Evolutionary conservation across 2,329 filamentous ascomycete species (phyloP).

Genomic region (Mycosphaerella sp.): DNA sequence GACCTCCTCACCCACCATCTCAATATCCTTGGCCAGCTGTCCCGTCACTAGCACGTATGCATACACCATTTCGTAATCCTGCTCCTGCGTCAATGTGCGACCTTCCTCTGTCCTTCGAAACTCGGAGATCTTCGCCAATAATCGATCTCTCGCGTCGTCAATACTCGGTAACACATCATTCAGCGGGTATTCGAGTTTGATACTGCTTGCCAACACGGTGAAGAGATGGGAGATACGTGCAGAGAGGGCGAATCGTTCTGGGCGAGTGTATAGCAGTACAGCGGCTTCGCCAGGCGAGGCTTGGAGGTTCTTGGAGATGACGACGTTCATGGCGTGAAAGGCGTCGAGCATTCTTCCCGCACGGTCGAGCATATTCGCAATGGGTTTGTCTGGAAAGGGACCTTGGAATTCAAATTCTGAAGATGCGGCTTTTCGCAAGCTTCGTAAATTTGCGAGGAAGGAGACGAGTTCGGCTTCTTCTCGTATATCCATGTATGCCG

Average conservation of each 20-base stretch:
- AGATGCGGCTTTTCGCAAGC: conserved; percentile 64
- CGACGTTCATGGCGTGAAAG: conserved; percentile 93
- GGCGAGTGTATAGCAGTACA: conserved; percentile 69
- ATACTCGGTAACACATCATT: conserved; percentile 84
- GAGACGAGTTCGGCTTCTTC: conserved; percentile 84
- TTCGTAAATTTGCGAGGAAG: conserved; percentile 67
- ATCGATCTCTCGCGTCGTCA: conserved; percentile 68
- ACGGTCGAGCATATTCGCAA: conserved; percentile 67
- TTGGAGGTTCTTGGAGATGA: conserved; percentile 72
- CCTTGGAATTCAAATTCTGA: conserved; percentile 84
- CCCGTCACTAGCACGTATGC: conserved; percentile 69
- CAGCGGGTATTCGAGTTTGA: conserved; percentile 91
- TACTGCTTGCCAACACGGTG: conserved; percentile 78
- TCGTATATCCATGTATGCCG: conserved; percentile 71
- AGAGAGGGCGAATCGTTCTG: conserved; percentile 74
- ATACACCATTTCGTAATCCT: conserved; percentile 87
- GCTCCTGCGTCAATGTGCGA: conserved; percentile 53
- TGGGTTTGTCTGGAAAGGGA: conserved; percentile 72
- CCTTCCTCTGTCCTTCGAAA: conserved; percentile 65
- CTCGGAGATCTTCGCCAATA: conserved; percentile 81
- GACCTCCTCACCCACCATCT: conserved; percentile 28
- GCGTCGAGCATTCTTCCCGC: conserved; percentile 83
- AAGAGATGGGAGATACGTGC: conserved; percentile 84
- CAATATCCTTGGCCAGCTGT: conserved; percentile 36
- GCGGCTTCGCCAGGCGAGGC: conserved; percentile 75